A percentile compares a stretch with the other conserved stretches of the same genome.
Evolutionary conservation across 345 rosid genomes (phyloP).

Genomic region (Rhodomyrtus tomentosa): DNA sequence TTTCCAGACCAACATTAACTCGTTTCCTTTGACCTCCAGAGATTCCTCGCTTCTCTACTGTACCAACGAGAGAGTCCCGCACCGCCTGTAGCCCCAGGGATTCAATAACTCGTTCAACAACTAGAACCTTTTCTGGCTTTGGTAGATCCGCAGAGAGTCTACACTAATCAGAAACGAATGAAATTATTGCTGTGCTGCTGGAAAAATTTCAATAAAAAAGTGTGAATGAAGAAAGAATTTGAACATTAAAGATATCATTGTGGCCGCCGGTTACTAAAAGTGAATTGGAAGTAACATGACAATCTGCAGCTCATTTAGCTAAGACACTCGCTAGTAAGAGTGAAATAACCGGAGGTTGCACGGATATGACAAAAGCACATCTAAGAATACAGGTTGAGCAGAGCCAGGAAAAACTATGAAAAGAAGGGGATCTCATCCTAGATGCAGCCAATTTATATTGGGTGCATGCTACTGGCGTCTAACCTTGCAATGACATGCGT

Average conservation of each 20-base stretch:
- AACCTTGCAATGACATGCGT: neutral
- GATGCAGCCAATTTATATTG: neutral
- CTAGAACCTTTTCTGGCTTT: slow-evolving; percentile 75
- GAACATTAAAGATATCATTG: neutral
- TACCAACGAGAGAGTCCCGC: slow-evolving; percentile 88
- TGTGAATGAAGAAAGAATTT: neutral
- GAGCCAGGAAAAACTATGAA: neutral
- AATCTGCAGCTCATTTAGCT: neutral
- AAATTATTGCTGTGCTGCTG: neutral
- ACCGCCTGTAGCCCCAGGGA: slow-evolving; percentile 74
- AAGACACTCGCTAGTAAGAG: neutral
- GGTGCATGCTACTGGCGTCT: neutral
- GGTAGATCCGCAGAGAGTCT: slow-evolving; percentile 74
- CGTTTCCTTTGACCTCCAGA: slow-evolving; percentile 99
- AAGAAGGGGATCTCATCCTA: neutral
- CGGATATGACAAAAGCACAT: neutral
- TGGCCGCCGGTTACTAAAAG: neutral
- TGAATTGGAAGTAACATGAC: neutral
- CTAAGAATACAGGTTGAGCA: neutral
- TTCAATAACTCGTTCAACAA: slow-evolving; percentile 91
- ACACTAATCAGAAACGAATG: slow-evolving; percentile 4
- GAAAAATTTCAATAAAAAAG: neutral
- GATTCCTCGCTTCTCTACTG: slow-evolving; percentile 93
- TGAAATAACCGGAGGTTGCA: neutral
- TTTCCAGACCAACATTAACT: slow-evolving; percentile 97